A percentile compares a stretch with the other conserved stretches of the same genome.
phyloP scores from a whole-genome alignment of 805 yeast species.

The Kluyveromyces aestuarii region DNA sequence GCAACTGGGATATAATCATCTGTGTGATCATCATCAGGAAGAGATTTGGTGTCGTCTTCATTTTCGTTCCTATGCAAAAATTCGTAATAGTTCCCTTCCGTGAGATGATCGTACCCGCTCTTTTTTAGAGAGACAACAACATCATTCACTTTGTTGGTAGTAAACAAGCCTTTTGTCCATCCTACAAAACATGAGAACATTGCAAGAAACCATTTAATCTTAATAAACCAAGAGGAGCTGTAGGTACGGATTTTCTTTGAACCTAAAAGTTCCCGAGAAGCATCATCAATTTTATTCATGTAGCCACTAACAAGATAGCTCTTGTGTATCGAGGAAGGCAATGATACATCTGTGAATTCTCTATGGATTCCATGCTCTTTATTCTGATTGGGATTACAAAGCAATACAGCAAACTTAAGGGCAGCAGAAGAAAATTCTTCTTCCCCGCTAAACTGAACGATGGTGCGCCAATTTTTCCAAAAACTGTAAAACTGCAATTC shows the following conservation, averaged over 20 bases:
- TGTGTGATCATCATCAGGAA: slow-evolving; percentile 33
- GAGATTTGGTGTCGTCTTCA: slow-evolving; percentile 21
- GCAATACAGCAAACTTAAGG: slow-evolving; percentile 15
- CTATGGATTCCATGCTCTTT: slow-evolving; percentile 18
- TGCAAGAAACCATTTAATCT: neutral
- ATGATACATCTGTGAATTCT: slow-evolving; percentile 16
- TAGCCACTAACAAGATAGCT: slow-evolving; percentile 18
- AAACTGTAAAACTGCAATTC: slow-evolving; percentile 25
- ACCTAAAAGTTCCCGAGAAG: slow-evolving; percentile 10
- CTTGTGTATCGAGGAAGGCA: slow-evolving; percentile 14
- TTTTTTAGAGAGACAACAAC: neutral
- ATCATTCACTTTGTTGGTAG: neutral
- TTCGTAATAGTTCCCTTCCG: slow-evolving; percentile 19
- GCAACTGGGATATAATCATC: slow-evolving; percentile 24
- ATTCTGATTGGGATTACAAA: slow-evolving; percentile 17
- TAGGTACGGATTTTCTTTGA: neutral
- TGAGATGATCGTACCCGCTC: slow-evolving; percentile 15
- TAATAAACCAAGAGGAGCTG: neutral
- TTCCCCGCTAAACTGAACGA: slow-evolving; percentile 25
- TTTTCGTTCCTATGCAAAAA: slow-evolving; percentile 11
- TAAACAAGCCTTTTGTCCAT: neutral
- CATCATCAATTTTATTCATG: slow-evolving; percentile 9
- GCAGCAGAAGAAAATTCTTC: slow-evolving; percentile 22
- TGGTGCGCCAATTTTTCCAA: slow-evolving; percentile 22
- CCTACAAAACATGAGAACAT: neutral